Base-by-base conservation (phyloP, 768 basidiomycete species). In the Cubamyces sp. region DNA sequence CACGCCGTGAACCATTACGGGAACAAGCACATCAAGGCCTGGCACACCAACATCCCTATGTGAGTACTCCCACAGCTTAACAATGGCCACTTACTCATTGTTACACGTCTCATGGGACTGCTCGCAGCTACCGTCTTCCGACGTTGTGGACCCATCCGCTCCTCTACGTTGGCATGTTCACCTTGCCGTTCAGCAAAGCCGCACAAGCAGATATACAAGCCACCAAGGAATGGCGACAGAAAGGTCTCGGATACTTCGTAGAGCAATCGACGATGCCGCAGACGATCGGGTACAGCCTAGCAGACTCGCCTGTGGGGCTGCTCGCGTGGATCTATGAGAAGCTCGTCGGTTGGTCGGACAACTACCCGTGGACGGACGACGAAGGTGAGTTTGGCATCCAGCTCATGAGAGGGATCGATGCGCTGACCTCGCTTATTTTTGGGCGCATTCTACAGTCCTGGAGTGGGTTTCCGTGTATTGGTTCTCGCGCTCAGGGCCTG, bases 381-480 rank as follows among this genome's bases (percentile, higher is more conserved):
- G 82, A 85, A 74, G 74, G 86, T 81, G 21, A 6, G 64, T 28
- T 0, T 23, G 25, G 19, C 28, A 3, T 7, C 15, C 43, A 12
- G 1, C 19, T 19, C 28, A 40, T 21, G 42, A 21, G 12, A 5
- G 12, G 42, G 19, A 16, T 43, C 12, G 19, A 6, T 60, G 7
- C 19, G 18, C 21, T 51, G 15, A 5, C 39, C 19, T 7, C 26
- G 19, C 60, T 34, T 45, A 28, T 21, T 34, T 21, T 23, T 21
- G 34, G 28, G 14, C 46, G 18, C 18, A 9, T 12, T 48, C 12
- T 4, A 15, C 57, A 86, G 86, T 87, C 1, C 65, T 88, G 30
- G 84, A 83, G 0, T 88, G 86, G 85, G 69, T 85, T 21, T 85
- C 84, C 2, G 75, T 85, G 12, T 85, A 82, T 66, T 82, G 78